These are phyloP conservation scores for Licmophora abbreviata DNA, from an alignment of 108 stramenopile species.

Conservation along the genomic window DNA sequence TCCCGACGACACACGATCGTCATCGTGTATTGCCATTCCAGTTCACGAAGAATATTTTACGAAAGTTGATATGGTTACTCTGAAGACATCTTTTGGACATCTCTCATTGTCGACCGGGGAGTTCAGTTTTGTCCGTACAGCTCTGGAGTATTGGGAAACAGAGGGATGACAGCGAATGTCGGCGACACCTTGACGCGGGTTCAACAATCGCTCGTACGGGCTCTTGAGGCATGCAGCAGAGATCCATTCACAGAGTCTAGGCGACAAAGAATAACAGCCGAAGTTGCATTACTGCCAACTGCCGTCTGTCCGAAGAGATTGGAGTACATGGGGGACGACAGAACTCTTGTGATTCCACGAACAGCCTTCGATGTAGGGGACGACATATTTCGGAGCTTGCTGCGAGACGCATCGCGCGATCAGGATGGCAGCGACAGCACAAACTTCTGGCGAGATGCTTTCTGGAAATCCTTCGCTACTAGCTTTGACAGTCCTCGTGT, in stretches of 20 bases:
- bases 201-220: constrained; percentile 9
- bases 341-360: constrained; percentile 58
- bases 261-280: constrained; percentile 7
- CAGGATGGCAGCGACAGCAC: not conserved
- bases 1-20: constrained; percentile 1
- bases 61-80: constrained; percentile 15
- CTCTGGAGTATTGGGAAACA: constrained; percentile 22
- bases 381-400: not conserved
- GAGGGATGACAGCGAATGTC: not conserved
- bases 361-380: constrained; percentile 28
- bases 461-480: constrained; percentile 46
- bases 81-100: not conserved
- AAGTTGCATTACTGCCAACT: constrained; percentile 18
- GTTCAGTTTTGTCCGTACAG: constrained; percentile 31
- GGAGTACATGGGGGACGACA: constrained; percentile 73
- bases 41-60: constrained; percentile 3
- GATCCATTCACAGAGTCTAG: constrained; percentile 10
- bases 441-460: constrained; percentile 1
- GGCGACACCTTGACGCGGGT: constrained; percentile 2
- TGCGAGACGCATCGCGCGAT: not conserved
- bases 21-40: constrained; percentile 5
- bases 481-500: constrained; percentile 39
- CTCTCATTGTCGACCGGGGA: constrained; percentile 13
- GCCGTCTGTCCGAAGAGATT: constrained; percentile 34
- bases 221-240: not conserved